Conservation (phyloP, 805 yeast genomes). For the Cyberlindnera americana region DNA sequence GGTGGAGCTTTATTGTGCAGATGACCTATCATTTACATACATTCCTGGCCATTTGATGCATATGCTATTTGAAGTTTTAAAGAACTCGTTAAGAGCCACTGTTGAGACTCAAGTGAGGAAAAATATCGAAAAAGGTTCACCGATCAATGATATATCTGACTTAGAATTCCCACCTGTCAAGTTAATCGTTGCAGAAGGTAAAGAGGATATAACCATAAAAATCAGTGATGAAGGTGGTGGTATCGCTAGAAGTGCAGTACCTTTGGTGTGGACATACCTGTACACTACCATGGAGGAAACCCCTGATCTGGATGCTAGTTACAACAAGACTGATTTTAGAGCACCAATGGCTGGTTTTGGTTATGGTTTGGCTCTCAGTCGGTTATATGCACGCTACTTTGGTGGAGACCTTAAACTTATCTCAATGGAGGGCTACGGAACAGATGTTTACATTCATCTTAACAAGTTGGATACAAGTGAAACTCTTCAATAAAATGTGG, state of each 20-base stretch:
- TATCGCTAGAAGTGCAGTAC: constrained; percentile 77
- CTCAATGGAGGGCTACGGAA: constrained; percentile 92
- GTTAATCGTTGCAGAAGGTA: constrained; percentile 83
- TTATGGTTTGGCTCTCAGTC: constrained; percentile 82
- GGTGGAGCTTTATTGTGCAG: constrained; percentile 65
- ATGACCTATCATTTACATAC: constrained; percentile 76
- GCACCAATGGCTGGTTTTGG: constrained; percentile 97
- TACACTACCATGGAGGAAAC: constrained; percentile 81
- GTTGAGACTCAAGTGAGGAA: constrained; percentile 72
- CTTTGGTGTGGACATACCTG: constrained; percentile 86
- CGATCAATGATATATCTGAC: constrained; percentile 45
- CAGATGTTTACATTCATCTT: constrained; percentile 85
- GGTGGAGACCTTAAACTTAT: constrained; percentile 87
- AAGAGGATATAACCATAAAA: constrained; percentile 86
- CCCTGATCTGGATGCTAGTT: constrained; percentile 44
- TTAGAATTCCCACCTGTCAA: constrained; percentile 79
- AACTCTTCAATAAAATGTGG: constrained; percentile 18
- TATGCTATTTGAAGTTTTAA: constrained; percentile 84
- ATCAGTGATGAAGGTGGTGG: constrained; percentile 95
- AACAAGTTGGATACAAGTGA: constrained; percentile 62
- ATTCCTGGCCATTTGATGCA: constrained; percentile 92
- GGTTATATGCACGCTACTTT: constrained; percentile 84
- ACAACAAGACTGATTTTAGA: constrained; percentile 58
- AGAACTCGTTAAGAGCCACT: constrained; percentile 84
- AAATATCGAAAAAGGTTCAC: constrained; percentile 35